phyloP scores from a whole-genome alignment of 176 grass and related monocot genomes.

The Themeda triandra region DNA sequence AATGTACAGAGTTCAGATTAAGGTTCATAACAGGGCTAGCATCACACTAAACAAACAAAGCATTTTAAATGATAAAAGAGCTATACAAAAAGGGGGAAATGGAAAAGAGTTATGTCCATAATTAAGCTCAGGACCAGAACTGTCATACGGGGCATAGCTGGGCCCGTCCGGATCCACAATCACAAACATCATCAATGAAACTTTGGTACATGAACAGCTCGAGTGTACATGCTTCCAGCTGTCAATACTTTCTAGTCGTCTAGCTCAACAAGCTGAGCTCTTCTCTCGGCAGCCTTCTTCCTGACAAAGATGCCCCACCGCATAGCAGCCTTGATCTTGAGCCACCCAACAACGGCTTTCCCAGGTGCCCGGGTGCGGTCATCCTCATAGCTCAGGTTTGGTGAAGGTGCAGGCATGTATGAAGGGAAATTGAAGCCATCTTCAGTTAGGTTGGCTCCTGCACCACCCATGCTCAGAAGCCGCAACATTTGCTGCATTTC shows the following conservation, averaged over 20 bases:
- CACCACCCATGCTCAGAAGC: conserved; percentile 68
- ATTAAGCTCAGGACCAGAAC: conserved; percentile 20
- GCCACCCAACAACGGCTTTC: conserved; percentile 91
- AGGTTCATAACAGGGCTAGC: conserved; percentile 13
- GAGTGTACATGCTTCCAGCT: neutral
- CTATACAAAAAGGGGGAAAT: conserved; percentile 34
- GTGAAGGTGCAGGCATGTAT: conserved; percentile 46
- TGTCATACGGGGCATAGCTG: conserved; percentile 15
- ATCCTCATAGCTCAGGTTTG: conserved; percentile 51
- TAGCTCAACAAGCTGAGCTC: conserved; percentile 98
- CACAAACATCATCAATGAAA: conserved; percentile 8
- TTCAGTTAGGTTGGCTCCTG: conserved; percentile 45
- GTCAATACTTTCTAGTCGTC: conserved; percentile 54
- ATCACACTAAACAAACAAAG: conserved; percentile 38
- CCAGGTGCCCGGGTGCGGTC: conserved; percentile 49
- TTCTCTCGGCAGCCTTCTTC: conserved; percentile 95
- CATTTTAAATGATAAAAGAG: neutral
- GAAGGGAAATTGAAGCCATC: conserved; percentile 56
- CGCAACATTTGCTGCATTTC: conserved; percentile 97
- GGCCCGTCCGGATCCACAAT: conserved; percentile 15
- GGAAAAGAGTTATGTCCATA: neutral
- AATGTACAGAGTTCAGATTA: conserved; percentile 34
- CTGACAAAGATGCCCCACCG: conserved; percentile 97
- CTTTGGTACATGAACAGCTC: neutral
- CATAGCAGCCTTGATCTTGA: conserved; percentile 99